phyloP scores from a whole-genome alignment of 2,329 filamentous ascomycete species.

The Apiospora arundinis region DNA sequence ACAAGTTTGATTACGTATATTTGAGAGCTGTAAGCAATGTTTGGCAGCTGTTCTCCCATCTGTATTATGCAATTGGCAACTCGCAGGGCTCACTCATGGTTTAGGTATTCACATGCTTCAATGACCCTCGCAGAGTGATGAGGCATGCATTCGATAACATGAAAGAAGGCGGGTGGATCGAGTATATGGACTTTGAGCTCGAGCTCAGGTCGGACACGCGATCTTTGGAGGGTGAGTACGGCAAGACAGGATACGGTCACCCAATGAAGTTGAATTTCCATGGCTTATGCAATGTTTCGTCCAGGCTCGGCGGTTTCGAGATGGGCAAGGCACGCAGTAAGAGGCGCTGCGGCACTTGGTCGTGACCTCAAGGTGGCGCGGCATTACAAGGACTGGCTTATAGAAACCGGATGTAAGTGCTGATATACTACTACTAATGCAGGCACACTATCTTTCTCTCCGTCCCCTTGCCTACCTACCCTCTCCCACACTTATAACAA shows the following conservation, averaged over 20 bases:
- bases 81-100: background rate
- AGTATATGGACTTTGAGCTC: constrained; percentile 17
- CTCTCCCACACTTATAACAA: background rate
- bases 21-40: constrained; percentile 9
- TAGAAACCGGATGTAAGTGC: constrained; percentile 24
- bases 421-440: background rate
- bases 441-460: no score
- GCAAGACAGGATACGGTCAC: background rate
- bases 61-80: no score
- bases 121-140: constrained; percentile 22
- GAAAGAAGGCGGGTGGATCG: constrained; percentile 22
- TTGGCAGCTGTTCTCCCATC: background rate
- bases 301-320: background rate
- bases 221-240: constrained; percentile 10
- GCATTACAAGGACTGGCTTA: constrained; percentile 23
- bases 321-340: background rate
- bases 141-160: constrained; percentile 21
- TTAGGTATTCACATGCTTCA: constrained; percentile 22
- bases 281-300: background rate
- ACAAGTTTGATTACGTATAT: constrained; percentile 23
- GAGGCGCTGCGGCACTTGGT: background rate
- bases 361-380: background rate
- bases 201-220: background rate
- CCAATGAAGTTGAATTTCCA: background rate
- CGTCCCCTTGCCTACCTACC: background rate